Conservation (phyloP, 2,329 filamentous ascomycete genomes). For the Geosmithia morbida region DNA sequence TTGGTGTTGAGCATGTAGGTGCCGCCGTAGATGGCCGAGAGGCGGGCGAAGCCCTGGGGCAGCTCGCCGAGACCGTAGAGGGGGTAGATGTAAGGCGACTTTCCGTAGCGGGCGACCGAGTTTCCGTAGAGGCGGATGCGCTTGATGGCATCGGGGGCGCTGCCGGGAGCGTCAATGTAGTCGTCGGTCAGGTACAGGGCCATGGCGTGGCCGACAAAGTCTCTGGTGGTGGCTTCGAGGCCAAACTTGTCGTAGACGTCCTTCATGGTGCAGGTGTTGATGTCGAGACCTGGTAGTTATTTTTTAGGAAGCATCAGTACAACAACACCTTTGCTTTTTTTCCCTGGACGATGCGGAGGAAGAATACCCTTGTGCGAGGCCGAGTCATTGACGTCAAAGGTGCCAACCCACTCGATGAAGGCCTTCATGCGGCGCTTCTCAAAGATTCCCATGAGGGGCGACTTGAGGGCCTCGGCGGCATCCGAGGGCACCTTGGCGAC, state of each 20-base stretch:
- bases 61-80: slow-evolving; percentile 95
- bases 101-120: slow-evolving; percentile 94
- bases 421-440: slow-evolving; percentile 96
- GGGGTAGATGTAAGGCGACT: slow-evolving; percentile 98
- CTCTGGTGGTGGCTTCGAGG: slow-evolving; percentile 74
- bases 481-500: slow-evolving; percentile 96
- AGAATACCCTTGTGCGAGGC: slow-evolving; percentile 74
- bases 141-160: slow-evolving; percentile 72
- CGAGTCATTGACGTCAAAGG: slow-evolving; percentile 69
- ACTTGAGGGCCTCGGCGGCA: slow-evolving; percentile 77
- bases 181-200: slow-evolving; percentile 84
- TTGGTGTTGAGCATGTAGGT: slow-evolving; percentile 99
- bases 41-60: slow-evolving; percentile 90
- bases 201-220: slow-evolving; percentile 98
- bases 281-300: slow-evolving; percentile 51
- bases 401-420: slow-evolving; percentile 91
- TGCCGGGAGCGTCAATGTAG: slow-evolving; percentile 62
- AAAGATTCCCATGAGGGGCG: slow-evolving; percentile 90
- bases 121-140: slow-evolving; percentile 94
- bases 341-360: too few relatives aligned
- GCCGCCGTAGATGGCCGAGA: slow-evolving; percentile 95
- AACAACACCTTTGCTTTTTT: too few relatives aligned
- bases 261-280: slow-evolving; percentile 76
- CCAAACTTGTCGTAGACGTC: slow-evolving; percentile 99
- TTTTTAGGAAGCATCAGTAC: too few relatives aligned